Evolutionary conservation across 1,284 basidiomycete genomes (phyloP).

Genomic region (Cryptococcus sp.): DNA sequence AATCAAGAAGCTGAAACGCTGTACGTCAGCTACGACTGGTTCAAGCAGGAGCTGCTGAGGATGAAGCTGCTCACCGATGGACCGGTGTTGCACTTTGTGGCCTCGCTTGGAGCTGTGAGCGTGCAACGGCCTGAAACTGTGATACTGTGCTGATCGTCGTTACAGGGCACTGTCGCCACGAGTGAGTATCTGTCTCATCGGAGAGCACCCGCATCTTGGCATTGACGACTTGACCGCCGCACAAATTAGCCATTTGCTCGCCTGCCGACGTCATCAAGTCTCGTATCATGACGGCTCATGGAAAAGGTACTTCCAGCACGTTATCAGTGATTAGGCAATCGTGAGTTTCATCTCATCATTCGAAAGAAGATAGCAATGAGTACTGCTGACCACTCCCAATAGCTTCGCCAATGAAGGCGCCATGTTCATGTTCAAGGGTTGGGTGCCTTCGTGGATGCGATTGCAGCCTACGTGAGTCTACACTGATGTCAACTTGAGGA

Average conservation of each 20-base stretch:
- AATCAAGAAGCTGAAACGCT: not conserved
- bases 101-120: slow-evolving; percentile 77
- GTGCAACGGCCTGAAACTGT: slow-evolving; percentile 22
- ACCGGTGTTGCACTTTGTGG: slow-evolving; percentile 76
- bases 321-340: slow-evolving; percentile 70
- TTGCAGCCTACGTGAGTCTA: slow-evolving; percentile 77
- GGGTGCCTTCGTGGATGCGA: slow-evolving; percentile 69
- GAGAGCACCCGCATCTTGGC: not conserved
- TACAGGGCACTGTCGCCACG: slow-evolving; percentile 82
- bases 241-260: slow-evolving; percentile 69
- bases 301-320: slow-evolving; percentile 74
- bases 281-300: slow-evolving; percentile 82
- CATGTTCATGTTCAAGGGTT: slow-evolving; percentile 89
- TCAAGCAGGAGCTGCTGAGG: slow-evolving; percentile 76
- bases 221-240: not conserved
- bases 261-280: slow-evolving; percentile 89
- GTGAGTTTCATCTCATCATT: slow-evolving; percentile 22
- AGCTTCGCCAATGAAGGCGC: slow-evolving; percentile 71
- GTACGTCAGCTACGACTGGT: slow-evolving; percentile 76
- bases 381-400: not conserved
- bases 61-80: slow-evolving; percentile 74
- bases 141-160: not conserved
- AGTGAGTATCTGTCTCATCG: slow-evolving; percentile 48
- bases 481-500: not conserved
- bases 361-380: not conserved